phyloP scores from a whole-genome alignment of 2,329 filamentous ascomycete genomes.

The Penicillium sp. region DNA sequence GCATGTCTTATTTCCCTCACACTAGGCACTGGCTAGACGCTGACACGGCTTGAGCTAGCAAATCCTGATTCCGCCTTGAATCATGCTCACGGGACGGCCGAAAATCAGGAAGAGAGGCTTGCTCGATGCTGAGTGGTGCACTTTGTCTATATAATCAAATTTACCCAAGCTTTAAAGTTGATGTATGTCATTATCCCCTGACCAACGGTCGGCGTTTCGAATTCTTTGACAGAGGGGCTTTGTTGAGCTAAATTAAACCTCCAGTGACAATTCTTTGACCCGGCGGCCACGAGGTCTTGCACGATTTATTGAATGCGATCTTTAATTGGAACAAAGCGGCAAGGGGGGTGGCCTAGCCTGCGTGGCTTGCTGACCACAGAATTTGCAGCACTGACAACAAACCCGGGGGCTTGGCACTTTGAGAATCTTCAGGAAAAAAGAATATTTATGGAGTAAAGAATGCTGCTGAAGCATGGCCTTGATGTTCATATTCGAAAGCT shows the following conservation, averaged over 20 bases:
- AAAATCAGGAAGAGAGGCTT: not conserved
- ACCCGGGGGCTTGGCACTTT: not conserved
- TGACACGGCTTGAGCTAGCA: not conserved
- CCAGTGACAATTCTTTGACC: not conserved
- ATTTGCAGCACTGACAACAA: not conserved
- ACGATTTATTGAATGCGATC: not conserved
- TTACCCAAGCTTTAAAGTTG: not conserved
- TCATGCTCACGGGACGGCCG: not conserved
- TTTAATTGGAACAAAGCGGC: not conserved
- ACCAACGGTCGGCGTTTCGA: not conserved
- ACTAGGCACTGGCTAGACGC: not conserved
- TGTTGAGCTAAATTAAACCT: not conserved
- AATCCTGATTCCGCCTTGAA: not conserved
- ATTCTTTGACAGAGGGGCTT: not conserved
- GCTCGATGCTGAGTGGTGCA: not conserved
- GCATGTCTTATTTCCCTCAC: not conserved
- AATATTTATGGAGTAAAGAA: no score
- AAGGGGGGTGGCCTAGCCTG: not conserved
- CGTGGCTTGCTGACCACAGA: slow-evolving; percentile 6
- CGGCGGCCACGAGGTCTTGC: not conserved
- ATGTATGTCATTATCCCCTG: not conserved
- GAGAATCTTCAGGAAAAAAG: no score
- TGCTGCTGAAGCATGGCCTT: not conserved
- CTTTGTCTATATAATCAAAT: not conserved
- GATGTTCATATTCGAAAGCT: not conserved